Conservation (phyloP, 2,329 filamentous ascomycete genomes). For the Colletotrichum magnum region DNA sequence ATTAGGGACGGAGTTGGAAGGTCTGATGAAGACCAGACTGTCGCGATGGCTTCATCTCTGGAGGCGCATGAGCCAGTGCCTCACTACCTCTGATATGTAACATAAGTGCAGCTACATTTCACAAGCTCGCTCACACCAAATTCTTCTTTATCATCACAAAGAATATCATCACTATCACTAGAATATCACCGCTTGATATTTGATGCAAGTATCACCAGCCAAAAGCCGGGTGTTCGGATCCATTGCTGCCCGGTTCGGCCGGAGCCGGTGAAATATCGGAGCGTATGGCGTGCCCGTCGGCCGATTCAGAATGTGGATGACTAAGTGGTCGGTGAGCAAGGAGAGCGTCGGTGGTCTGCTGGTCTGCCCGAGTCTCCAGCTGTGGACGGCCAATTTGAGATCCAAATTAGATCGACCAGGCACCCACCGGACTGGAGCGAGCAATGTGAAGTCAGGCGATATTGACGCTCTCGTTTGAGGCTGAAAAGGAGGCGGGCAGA, state of each 20-base stretch:
- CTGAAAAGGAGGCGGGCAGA: conserved; percentile 24
- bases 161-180: background rate
- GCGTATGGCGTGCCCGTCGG: background rate
- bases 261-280: background rate
- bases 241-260: background rate
- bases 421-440: background rate
- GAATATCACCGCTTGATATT: background rate
- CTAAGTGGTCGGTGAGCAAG: background rate
- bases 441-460: conserved; percentile 16
- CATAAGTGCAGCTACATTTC: too few relatives aligned
- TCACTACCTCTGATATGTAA: too few relatives aligned
- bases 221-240: background rate
- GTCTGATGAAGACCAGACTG: background rate
- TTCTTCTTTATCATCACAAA: background rate
- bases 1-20: too few relatives aligned
- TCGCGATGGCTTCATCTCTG: background rate
- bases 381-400: background rate
- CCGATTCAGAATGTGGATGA: background rate
- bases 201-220: background rate
- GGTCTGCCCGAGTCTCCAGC: too few relatives aligned
- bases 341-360: background rate
- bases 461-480: conserved; percentile 24
- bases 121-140: too few relatives aligned
- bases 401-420: background rate
- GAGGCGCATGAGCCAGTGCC: too few relatives aligned